phyloP scores from a whole-genome alignment of 306 rosid species.

The Bauhinia variegata region DNA sequence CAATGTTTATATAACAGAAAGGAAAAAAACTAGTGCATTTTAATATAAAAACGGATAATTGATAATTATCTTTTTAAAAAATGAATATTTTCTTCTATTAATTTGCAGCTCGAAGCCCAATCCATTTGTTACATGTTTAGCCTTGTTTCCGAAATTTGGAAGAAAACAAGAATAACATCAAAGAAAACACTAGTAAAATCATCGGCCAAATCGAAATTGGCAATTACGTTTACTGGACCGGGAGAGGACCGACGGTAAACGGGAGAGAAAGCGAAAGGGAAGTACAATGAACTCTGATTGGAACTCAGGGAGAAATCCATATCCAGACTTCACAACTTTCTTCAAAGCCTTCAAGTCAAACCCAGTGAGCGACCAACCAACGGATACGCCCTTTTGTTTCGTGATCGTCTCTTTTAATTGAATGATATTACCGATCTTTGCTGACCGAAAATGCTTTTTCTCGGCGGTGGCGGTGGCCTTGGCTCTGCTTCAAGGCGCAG shows the following conservation, averaged over 20 bases:
- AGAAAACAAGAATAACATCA: not conserved
- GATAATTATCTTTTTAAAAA: too few relatives aligned
- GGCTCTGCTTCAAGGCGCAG: conserved; percentile 29
- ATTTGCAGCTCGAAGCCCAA: too few relatives aligned
- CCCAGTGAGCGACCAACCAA: not conserved
- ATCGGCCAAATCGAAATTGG: not conserved
- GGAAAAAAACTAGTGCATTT: too few relatives aligned
- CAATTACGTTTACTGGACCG: not conserved
- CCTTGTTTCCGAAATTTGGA: not conserved
- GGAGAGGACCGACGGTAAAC: not conserved
- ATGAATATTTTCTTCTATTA: too few relatives aligned
- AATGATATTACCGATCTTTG: conserved; percentile 46
- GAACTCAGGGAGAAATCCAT: not conserved
- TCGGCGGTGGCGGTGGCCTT: conserved; percentile 23
- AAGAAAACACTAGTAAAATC: not conserved
- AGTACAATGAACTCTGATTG: conserved; percentile 6
- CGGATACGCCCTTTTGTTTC: not conserved
- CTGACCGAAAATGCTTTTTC: conserved; percentile 54
- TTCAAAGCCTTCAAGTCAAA: conserved; percentile 32
- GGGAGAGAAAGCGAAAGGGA: not conserved
- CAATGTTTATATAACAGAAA: too few relatives aligned
- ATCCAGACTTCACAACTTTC: not conserved
- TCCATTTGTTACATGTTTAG: too few relatives aligned
- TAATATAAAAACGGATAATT: too few relatives aligned
- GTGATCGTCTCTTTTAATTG: conserved; percentile 28